Evolutionary conservation across 441 rosid species (phyloP).

Genomic region (Erodium moschatum): DNA sequence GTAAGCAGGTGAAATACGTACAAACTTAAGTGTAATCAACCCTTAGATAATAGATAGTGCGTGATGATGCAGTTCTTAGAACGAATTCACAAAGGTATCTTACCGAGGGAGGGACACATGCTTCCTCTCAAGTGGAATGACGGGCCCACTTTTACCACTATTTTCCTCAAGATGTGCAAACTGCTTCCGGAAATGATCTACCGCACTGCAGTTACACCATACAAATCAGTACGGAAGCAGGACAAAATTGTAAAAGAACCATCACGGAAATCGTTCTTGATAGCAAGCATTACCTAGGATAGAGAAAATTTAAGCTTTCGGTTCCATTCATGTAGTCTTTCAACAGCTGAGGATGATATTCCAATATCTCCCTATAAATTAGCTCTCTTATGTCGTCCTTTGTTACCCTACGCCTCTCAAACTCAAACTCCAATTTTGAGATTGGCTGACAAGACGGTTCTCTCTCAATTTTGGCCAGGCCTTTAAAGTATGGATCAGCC

Average conservation of each 20-base stretch:
- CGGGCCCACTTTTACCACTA: constrained; percentile 58
- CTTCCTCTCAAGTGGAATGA: constrained; percentile 66
- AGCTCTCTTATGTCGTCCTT: constrained; percentile 85
- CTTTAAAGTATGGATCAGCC: constrained; percentile 85
- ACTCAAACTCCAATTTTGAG: constrained; percentile 86
- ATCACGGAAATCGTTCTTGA: constrained; percentile 9
- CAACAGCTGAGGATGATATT: constrained; percentile 37
- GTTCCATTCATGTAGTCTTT: constrained; percentile 74
- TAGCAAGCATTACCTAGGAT: constrained; percentile 53
- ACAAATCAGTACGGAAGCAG: constrained; percentile 15
- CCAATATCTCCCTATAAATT: constrained; percentile 75
- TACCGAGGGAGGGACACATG: constrained; percentile 87
- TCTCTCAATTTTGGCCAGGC: constrained; percentile 70
- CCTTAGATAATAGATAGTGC: too few relatives aligned
- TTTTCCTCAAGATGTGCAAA: constrained; percentile 83
- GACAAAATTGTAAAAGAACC: constrained; percentile 3
- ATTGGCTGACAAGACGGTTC: constrained; percentile 92
- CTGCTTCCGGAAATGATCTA: constrained; percentile 84
- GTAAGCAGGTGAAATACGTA: too few relatives aligned
- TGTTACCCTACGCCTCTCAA: constrained; percentile 82
- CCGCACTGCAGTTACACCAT: constrained; percentile 49
- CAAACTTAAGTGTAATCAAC: too few relatives aligned
- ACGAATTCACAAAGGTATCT: not conserved
- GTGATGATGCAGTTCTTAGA: not conserved
- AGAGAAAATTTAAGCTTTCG: constrained; percentile 73